phyloP scores from a whole-genome alignment of 2,329 filamentous ascomycete species.

The Trichophaea hybrida region DNA sequence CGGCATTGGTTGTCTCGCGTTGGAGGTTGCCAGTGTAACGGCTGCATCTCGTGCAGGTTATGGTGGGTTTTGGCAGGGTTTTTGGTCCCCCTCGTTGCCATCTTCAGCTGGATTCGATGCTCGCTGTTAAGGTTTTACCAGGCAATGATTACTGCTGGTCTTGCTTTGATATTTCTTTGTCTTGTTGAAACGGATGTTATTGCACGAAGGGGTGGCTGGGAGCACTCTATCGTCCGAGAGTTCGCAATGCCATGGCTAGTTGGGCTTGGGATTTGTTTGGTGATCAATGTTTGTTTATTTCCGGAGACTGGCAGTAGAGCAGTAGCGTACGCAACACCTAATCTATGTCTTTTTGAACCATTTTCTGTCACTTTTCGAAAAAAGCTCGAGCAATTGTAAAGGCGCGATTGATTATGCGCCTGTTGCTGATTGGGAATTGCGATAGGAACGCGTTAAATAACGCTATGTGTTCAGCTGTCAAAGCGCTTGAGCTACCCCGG shows the following conservation, averaged over 20 bases:
- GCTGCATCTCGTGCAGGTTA: conserved; percentile 36
- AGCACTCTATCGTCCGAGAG: conserved; percentile 34
- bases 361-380: conserved; percentile 2
- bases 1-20: conserved; percentile 41
- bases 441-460: conserved; percentile 24
- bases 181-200: conserved; percentile 37
- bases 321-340: conserved; percentile 32
- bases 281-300: conserved; percentile 37
- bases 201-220: conserved; percentile 35
- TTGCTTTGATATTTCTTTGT: conserved; percentile 42
- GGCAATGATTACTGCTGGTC: conserved; percentile 40
- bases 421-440: conserved; percentile 10
- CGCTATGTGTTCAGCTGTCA: conserved; percentile 24
- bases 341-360: conserved; percentile 1
- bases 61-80: conserved; percentile 43
- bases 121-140: conserved; percentile 45
- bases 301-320: conserved; percentile 44
- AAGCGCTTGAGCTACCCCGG: conserved; percentile 33
- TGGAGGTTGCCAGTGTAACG: conserved; percentile 42
- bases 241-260: conserved; percentile 44
- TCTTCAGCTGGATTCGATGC: conserved; percentile 40
- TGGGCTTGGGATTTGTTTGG: conserved; percentile 41
- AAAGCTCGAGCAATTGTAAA: background rate
- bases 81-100: conserved; percentile 40
- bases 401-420: background rate